Base-by-base conservation (phyloP, 805 yeast genomes). In the Zygosaccharomyces kombuchaensis region DNA sequence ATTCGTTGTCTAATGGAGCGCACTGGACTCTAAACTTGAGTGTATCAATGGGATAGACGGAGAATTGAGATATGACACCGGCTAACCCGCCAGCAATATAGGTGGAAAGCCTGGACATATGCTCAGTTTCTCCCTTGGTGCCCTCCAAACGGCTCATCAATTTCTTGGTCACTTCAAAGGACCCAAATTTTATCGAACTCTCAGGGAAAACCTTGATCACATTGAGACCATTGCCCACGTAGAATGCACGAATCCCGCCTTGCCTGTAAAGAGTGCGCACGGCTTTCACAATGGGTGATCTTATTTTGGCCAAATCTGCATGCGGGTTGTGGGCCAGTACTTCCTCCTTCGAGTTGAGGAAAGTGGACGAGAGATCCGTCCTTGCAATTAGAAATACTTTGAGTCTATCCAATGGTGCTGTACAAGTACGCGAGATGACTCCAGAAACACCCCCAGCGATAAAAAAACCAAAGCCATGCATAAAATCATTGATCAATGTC, bases 361-460 rank as follows among this genome's bases (percentile, higher is more conserved):
- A 68, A 0, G 88, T 84, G 3, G 90, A 82, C 0, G 86, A 74
- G 36, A 85, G 67, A 62, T 85, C 95, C 0, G 96, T 83, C 63
- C 96, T 78, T 1, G 98, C 97, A 58, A 93, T 93, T 40, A 93
- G 70, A 56, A 87, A 93, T 10, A 93, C 98, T 63, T 93, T 93
- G 17, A 93, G 78, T 62, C 99, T 77, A 65, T 93, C 99, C 53
- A 93, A 87, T 9, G 99, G 99, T 0, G 98, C 99, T 0, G 99
- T 93, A 57, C 93, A 84, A 0, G 98, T 89, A 68, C 99, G 80
- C 10, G 96, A 88, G 3, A 93, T 84, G 2, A 91, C 99, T 1
- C 99, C 99, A 1, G 96, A 86, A 16, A 90, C 65, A 0, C 99
- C 99, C 32, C 99, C 99, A 1, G 96, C 96, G 27, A 90, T 68